Percentiles rank a stretch among this genome's conserved stretches.
These are phyloP conservation scores for Backusella psychrophila DNA, from an alignment of 192 early-diverging fungal genomes.

Conservation along the genomic window DNA sequence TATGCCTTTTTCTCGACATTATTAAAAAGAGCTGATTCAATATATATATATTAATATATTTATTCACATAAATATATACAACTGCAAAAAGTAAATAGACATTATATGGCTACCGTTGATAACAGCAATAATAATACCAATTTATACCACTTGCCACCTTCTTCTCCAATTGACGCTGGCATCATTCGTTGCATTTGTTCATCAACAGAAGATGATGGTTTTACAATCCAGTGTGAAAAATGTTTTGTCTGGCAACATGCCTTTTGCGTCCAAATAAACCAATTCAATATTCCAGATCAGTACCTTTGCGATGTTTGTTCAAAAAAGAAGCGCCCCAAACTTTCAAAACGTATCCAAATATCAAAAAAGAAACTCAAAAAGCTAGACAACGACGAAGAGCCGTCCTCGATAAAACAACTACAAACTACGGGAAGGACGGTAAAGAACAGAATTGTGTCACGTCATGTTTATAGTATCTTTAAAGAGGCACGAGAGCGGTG, in stretches of 20 bases:
- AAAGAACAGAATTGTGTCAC: slow-evolving; percentile 16
- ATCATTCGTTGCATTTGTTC: slow-evolving; percentile 95
- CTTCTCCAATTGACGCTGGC: slow-evolving; percentile 69
- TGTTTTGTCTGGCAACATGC: slow-evolving; percentile 97
- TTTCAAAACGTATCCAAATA: slow-evolving; percentile 23
- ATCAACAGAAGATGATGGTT: slow-evolving; percentile 91
- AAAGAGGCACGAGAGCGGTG: slow-evolving; percentile 19
- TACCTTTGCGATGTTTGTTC: slow-evolving; percentile 85
- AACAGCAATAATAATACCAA: not conserved
- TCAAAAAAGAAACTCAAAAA: slow-evolving; percentile 9
- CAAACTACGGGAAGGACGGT: slow-evolving; percentile 1
- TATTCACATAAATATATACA: not conserved
- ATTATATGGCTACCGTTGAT: not conserved
- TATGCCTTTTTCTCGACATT: not conserved
- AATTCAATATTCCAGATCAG: slow-evolving; percentile 77
- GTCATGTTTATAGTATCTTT: slow-evolving; percentile 7
- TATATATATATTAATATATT: not conserved
- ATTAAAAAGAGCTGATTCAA: not conserved
- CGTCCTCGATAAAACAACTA: not conserved
- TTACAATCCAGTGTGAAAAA: slow-evolving; percentile 93
- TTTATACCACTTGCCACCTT: not conserved
- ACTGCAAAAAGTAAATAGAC: not conserved
- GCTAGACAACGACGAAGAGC: not conserved
- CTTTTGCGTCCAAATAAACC: slow-evolving; percentile 73
- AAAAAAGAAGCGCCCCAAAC: slow-evolving; percentile 14